Percentiles rank a stretch among this genome's conserved stretches.
Conservation (phyloP, 1,284 basidiomycete species). For the Ceratobasidium sp. region DNA sequence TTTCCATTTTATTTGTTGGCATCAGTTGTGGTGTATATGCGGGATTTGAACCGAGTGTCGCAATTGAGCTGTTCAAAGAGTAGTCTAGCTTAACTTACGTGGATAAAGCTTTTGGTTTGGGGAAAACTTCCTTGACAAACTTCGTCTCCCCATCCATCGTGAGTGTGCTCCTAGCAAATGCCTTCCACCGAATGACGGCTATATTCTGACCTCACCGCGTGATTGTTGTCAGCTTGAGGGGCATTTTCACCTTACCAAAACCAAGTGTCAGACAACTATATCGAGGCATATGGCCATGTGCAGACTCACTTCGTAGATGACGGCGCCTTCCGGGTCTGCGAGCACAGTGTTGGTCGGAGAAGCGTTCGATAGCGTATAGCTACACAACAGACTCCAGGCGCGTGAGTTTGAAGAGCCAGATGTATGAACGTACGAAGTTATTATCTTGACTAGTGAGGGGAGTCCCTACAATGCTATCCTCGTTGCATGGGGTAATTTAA, state of each 20-base stretch:
- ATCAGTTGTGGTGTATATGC: conserved; percentile 5
- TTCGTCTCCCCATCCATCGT: conserved; percentile 21
- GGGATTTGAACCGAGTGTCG: background rate
- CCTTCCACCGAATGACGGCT: conserved; percentile 21
- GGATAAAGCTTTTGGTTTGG: background rate
- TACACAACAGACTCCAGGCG: background rate
- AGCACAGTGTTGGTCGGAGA: conserved; percentile 20
- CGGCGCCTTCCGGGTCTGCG: background rate
- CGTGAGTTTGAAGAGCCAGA: background rate
- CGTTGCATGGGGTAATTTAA: background rate
- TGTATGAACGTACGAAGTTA: background rate
- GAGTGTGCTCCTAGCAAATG: background rate
- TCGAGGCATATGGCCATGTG: background rate
- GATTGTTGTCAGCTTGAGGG: conserved; percentile 18
- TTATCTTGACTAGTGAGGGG: background rate
- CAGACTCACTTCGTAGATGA: conserved; percentile 2
- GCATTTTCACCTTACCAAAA: background rate
- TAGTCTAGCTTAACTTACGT: background rate
- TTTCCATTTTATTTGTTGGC: conserved; percentile 26
- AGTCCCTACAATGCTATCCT: background rate
- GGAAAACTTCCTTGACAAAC: conserved; percentile 18
- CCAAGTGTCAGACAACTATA: background rate
- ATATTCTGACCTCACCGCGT: background rate
- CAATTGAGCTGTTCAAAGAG: background rate
- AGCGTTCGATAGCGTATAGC: conserved; percentile 24